These are phyloP conservation scores for Penicillium crystallinum DNA, from an alignment of 495 filamentous ascomycete species.

Conservation along the genomic window DNA sequence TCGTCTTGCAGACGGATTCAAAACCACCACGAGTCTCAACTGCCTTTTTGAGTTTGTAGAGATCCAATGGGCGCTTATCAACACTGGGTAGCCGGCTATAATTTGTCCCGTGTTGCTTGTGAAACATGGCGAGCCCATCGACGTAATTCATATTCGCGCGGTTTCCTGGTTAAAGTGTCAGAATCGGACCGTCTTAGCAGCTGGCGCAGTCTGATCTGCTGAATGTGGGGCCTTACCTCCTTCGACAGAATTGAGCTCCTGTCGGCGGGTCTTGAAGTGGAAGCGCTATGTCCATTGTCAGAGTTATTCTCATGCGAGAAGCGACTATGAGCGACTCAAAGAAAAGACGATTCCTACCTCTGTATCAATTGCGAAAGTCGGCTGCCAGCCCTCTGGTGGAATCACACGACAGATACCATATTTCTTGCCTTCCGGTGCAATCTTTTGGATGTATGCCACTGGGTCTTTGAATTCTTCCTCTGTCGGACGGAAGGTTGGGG, in stretches of 20 bases:
- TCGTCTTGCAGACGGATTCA: constrained; percentile 90
- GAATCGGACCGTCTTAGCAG: constrained; percentile 34
- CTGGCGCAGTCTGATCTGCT: constrained; percentile 24
- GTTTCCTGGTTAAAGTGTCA: constrained; percentile 58
- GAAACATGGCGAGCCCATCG: constrained; percentile 91
- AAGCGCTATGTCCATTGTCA: constrained; percentile 60
- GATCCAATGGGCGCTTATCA: constrained; percentile 93
- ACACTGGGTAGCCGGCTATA: constrained; percentile 92
- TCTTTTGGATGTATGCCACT: constrained; percentile 85
- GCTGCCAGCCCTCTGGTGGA: constrained; percentile 90
- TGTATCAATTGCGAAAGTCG: constrained; percentile 91
- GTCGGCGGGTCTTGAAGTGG: constrained; percentile 92
- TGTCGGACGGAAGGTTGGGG: constrained; percentile 85
- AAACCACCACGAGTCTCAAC: constrained; percentile 93
- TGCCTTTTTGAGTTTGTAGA: constrained; percentile 95
- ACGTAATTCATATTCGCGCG: constrained; percentile 94
- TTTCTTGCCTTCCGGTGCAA: constrained; percentile 72
- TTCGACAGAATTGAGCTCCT: constrained; percentile 97
- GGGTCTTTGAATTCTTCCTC: constrained; percentile 94
- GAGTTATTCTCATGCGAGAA: neutral
- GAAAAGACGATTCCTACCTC: constrained; percentile 58
- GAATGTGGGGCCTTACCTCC: constrained; percentile 67
- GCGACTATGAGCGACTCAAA: neutral
- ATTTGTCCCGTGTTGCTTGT: constrained; percentile 93
- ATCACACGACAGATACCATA: constrained; percentile 95